These are phyloP conservation scores for Nicotiana rustica DNA, from an alignment of 305 asterid genomes.

Conservation along the genomic window DNA sequence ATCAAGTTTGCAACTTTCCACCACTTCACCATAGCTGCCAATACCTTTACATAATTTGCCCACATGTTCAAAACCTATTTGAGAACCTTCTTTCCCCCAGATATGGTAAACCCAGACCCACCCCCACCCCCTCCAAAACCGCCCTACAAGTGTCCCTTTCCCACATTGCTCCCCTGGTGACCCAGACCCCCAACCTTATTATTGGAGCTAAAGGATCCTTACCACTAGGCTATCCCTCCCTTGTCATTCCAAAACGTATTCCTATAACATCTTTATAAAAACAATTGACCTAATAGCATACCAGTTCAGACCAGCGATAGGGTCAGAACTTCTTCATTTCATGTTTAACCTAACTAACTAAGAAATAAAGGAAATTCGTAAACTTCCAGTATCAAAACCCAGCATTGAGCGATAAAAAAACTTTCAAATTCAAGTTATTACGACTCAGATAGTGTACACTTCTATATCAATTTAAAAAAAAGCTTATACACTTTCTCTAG, in stretches of 20 bases:
- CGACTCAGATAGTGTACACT: background rate
- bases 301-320: constrained; percentile 8
- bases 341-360: background rate
- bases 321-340: constrained; percentile 24
- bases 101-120: constrained; percentile 15
- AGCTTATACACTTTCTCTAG: background rate
- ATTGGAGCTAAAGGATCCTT: background rate
- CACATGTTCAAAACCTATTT: background rate
- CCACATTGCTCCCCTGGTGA: constrained; percentile 6
- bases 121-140: background rate
- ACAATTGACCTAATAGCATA: background rate
- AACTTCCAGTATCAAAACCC: background rate
- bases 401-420: background rate
- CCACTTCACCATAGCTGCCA: background rate
- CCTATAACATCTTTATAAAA: background rate
- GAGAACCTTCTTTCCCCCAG: background rate
- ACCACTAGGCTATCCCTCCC: constrained; percentile 19
- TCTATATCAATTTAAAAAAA: background rate
- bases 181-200: background rate
- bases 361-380: constrained; percentile 10
- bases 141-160: background rate
- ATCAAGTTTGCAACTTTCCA: constrained; percentile 13
- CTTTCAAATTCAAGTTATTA: constrained; percentile 9
- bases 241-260: constrained; percentile 15
- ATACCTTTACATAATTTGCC: background rate